Evolutionary conservation across 768 basidiomycete genomes (phyloP).

Genomic region (Aureoboletus auriporus): DNA sequence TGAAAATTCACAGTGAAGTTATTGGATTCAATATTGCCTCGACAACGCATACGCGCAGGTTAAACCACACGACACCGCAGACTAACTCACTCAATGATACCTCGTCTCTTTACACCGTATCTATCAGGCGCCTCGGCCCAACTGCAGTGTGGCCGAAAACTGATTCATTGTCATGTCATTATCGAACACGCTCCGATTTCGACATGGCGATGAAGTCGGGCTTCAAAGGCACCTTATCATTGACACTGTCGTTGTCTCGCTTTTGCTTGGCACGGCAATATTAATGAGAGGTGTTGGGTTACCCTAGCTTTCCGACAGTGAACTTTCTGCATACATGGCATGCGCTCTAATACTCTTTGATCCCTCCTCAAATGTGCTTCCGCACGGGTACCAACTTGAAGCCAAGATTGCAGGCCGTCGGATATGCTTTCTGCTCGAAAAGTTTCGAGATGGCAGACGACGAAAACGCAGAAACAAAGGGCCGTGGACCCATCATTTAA

Average conservation of each 20-base stretch:
- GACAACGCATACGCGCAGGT: too few species aligned
- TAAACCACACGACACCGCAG: too few species aligned
- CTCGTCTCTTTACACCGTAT: too few species aligned
- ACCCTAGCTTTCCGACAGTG: slow-evolving; percentile 65
- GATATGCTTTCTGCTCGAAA: slow-evolving; percentile 52
- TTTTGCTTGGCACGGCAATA: slow-evolving; percentile 35
- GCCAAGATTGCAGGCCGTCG: slow-evolving; percentile 65
- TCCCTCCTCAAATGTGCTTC: slow-evolving; percentile 52
- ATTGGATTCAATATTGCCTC: too few species aligned
- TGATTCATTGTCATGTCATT: slow-evolving; percentile 8
- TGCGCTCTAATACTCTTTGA: slow-evolving; percentile 64
- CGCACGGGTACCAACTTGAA: slow-evolving; percentile 33
- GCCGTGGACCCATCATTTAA: slow-evolving; percentile 54
- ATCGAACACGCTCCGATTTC: slow-evolving; percentile 33
- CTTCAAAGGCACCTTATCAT: slow-evolving; percentile 22
- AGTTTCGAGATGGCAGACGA: slow-evolving; percentile 62
- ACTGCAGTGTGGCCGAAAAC: slow-evolving; percentile 24
- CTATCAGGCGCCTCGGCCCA: slow-evolving; percentile 47
- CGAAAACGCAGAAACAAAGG: slow-evolving; percentile 63
- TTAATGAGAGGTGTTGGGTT: slow-evolving; percentile 63
- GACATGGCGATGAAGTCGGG: slow-evolving; percentile 51
- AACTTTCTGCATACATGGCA: slow-evolving; percentile 58
- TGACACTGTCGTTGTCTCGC: slow-evolving; percentile 34
- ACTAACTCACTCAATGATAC: too few species aligned
- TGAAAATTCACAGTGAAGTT: too few species aligned